Evolutionary conservation across 1,284 basidiomycete species (phyloP).

Genomic region (Ceratobasidium sp.): DNA sequence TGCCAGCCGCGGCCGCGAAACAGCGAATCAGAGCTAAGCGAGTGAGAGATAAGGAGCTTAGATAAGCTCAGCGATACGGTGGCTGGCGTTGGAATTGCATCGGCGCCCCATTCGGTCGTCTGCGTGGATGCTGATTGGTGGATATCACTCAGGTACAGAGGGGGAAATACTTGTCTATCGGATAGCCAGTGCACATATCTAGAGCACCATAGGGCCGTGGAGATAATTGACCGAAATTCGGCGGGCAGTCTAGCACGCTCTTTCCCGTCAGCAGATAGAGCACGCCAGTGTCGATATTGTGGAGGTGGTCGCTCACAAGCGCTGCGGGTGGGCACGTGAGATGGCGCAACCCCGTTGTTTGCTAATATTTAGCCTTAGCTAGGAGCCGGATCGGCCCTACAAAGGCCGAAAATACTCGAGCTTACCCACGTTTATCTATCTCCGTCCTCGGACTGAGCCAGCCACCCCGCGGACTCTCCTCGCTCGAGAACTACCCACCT

Average conservation of each 20-base stretch:
- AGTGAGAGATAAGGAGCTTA: conserved; percentile 27
- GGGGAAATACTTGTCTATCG: neutral
- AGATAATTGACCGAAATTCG: neutral
- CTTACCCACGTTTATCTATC: neutral
- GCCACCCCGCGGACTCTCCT: neutral
- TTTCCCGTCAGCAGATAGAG: neutral
- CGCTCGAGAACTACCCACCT: no score
- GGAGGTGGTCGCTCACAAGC: neutral
- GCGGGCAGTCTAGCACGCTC: neutral
- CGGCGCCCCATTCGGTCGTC: neutral
- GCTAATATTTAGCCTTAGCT: neutral
- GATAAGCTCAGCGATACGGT: conserved; percentile 23
- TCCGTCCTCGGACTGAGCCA: neutral
- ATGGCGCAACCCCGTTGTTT: conserved; percentile 8
- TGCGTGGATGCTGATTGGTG: neutral
- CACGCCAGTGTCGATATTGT: neutral
- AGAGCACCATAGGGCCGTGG: neutral
- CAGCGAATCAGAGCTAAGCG: neutral
- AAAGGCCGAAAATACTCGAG: neutral
- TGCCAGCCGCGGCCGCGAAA: no score
- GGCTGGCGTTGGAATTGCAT: neutral
- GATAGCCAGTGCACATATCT: neutral
- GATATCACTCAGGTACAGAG: conserved; percentile 14
- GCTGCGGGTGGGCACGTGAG: neutral
- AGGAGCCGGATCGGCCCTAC: neutral